These are phyloP conservation scores for Lactarius tabidus DNA, from an alignment of 768 basidiomycete genomes.

Conservation along the genomic window DNA sequence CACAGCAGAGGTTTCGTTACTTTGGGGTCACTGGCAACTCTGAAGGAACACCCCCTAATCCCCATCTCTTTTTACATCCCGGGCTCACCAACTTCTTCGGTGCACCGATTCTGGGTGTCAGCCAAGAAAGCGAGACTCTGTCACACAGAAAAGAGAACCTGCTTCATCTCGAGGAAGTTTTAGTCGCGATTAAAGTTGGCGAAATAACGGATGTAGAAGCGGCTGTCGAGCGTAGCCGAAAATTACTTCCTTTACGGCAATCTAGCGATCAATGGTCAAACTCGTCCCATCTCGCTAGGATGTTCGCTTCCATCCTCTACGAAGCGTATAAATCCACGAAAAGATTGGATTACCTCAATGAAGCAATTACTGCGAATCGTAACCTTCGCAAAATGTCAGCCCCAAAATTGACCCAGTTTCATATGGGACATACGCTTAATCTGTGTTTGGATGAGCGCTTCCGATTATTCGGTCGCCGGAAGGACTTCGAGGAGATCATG, in stretches of 20 bases:
- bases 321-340: neutral
- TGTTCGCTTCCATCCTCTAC: neutral
- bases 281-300: rapidly evolving
- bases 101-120: too few relatives aligned
- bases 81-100: too few relatives aligned
- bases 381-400: neutral
- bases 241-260: neutral
- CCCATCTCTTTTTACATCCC: too few relatives aligned
- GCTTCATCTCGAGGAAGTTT: neutral
- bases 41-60: too few relatives aligned
- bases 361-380: neutral
- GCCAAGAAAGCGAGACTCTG: neutral
- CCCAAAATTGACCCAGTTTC: neutral
- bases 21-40: too few relatives aligned
- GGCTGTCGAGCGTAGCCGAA: neutral
- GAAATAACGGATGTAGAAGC: neutral
- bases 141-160: neutral
- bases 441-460: rapidly evolving
- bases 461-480: too few relatives aligned
- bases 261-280: neutral
- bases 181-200: neutral
- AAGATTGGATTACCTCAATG: neutral
- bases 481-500: neutral
- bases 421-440: neutral
- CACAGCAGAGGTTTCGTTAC: too few relatives aligned